These are phyloP conservation scores for Monascus ruber DNA, from an alignment of 2,329 filamentous ascomycete genomes.

Conservation along the genomic window DNA sequence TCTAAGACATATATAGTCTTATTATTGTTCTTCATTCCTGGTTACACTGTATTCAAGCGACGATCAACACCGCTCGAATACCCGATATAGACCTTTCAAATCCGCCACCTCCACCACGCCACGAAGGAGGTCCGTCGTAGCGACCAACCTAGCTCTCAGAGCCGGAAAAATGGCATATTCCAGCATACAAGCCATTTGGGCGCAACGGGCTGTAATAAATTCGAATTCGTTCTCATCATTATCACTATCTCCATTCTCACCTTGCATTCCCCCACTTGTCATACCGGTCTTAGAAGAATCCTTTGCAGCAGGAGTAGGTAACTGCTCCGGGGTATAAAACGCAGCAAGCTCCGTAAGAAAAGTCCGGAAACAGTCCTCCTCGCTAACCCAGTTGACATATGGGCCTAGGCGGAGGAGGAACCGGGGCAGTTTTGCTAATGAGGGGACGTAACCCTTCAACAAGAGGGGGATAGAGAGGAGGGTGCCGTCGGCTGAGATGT, in stretches of 20 bases:
- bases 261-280: neutral
- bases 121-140: constrained; percentile 64
- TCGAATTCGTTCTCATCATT: constrained; percentile 34
- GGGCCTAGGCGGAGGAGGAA: constrained; percentile 85
- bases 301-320: constrained; percentile 42
- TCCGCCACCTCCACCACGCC: constrained; percentile 80
- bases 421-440: constrained; percentile 71
- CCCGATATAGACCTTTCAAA: constrained; percentile 80
- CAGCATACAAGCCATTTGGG: constrained; percentile 60
- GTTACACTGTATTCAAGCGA: too few species aligned
- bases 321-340: constrained; percentile 80
- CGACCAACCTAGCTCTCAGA: constrained; percentile 70
- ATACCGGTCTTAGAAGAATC: neutral
- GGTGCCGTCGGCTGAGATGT: constrained; percentile 67
- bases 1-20: too few species aligned
- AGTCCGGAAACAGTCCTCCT: constrained; percentile 73
- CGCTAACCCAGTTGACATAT: constrained; percentile 73
- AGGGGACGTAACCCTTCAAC: constrained; percentile 78
- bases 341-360: constrained; percentile 78
- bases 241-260: constrained; percentile 7
- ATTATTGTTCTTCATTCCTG: too few species aligned
- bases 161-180: constrained; percentile 87
- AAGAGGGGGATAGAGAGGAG: constrained; percentile 71
- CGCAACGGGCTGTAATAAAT: constrained; percentile 42
- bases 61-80: constrained; percentile 80